Percentiles rank a stretch among this genome's conserved stretches.
Conservation (phyloP, 768 basidiomycete genomes). For the Lactarius hatsudake region DNA sequence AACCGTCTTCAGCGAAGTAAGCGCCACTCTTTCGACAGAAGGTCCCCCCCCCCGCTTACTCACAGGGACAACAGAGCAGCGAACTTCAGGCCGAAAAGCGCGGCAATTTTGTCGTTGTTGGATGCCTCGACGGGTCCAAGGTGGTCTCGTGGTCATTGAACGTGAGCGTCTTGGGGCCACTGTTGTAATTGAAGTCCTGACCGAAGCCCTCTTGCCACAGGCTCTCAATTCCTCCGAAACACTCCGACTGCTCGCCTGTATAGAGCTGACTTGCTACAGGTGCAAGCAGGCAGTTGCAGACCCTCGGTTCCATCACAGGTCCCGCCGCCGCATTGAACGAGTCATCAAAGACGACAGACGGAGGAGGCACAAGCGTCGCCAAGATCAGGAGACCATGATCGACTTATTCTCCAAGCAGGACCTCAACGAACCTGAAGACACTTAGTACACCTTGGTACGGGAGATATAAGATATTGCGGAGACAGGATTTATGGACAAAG, state of each 20-base stretch:
- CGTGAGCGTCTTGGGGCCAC: conserved; percentile 41
- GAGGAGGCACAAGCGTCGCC: conserved; percentile 74
- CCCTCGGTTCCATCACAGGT: conserved; percentile 61
- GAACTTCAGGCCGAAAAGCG: conserved; percentile 84
- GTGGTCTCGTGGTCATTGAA: conserved; percentile 87
- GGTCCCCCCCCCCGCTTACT: conserved; percentile 22
- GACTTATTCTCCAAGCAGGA: conserved; percentile 67
- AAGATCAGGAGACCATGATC: conserved; percentile 80
- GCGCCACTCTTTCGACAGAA: conserved; percentile 27
- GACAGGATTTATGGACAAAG: conserved; percentile 23
- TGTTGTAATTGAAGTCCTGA: conserved; percentile 7
- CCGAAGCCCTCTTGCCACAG: conserved; percentile 37
- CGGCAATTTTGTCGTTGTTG: conserved; percentile 83
- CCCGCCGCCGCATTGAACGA: conserved; percentile 69
- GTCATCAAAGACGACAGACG: conserved; percentile 85
- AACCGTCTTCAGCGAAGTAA: conserved; percentile 67
- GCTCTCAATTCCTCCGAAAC: conserved; percentile 83
- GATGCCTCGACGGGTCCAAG: conserved; percentile 67
- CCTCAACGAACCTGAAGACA: conserved; percentile 32
- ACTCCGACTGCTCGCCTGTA: conserved; percentile 74
- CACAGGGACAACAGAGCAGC: conserved; percentile 42
- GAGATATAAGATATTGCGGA: conserved; percentile 6
- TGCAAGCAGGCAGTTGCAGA: conserved; percentile 67
- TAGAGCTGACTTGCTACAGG: conserved; percentile 80
- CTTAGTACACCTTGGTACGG: conserved; percentile 1